Evolutionary conservation across 352 stramenopile genomes (phyloP).

Genomic region (Detonula confervacea): DNA sequence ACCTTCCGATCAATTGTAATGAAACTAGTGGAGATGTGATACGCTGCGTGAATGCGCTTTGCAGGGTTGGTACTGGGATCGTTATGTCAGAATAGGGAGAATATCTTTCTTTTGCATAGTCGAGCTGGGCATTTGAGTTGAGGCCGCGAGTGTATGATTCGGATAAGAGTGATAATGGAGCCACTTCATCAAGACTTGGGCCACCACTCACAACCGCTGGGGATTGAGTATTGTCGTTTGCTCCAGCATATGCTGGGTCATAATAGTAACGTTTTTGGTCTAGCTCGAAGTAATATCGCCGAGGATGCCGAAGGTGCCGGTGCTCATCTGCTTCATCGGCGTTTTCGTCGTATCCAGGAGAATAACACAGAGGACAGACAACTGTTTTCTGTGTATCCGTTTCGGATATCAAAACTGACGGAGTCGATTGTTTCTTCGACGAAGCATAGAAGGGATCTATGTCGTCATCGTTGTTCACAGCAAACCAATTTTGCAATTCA

Average conservation of each 20-base stretch:
- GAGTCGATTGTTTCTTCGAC: conserved; percentile 16
- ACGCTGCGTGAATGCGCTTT: conserved; percentile 49
- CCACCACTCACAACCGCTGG: conserved; percentile 41
- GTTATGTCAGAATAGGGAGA: conserved; percentile 51
- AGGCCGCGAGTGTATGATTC: conserved; percentile 32
- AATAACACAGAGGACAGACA: conserved; percentile 23
- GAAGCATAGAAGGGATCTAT: conserved; percentile 30
- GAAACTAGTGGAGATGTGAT: conserved; percentile 65
- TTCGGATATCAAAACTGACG: conserved; percentile 36
- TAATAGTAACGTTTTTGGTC: conserved; percentile 41
- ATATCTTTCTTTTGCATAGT: conserved; percentile 55
- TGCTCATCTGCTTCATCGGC: background rate
- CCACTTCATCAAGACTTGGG: conserved; percentile 44
- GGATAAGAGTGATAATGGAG: conserved; percentile 30
- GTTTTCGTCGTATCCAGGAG: conserved; percentile 10
- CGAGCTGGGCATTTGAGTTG: conserved; percentile 17
- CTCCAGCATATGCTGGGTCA: conserved; percentile 16
- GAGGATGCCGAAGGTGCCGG: conserved; percentile 14
- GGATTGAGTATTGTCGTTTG: conserved; percentile 31
- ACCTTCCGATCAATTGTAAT: conserved; percentile 61
- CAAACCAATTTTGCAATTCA: conserved; percentile 34
- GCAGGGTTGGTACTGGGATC: conserved; percentile 59
- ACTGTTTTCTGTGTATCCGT: conserved; percentile 6
- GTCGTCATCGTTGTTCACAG: conserved; percentile 7
- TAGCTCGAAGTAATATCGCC: conserved; percentile 38